Conservation (phyloP, 768 basidiomycete genomes). For the Lactifluus subvellereus region DNA sequence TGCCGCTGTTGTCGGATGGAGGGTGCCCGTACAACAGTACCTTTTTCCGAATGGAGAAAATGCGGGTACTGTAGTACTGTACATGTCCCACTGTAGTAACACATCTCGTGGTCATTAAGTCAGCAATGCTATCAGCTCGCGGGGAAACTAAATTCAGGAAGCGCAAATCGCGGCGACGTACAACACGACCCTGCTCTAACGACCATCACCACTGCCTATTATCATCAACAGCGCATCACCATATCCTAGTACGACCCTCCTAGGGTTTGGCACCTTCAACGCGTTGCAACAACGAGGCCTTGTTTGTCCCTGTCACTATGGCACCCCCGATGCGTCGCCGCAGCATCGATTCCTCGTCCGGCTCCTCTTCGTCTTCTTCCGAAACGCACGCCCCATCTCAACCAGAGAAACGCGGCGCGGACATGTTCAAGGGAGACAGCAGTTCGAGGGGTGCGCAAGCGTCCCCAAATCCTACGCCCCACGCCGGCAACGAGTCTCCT, state of each 20-base stretch:
- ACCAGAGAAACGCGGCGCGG: neutral
- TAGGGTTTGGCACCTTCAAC: conserved; percentile 11
- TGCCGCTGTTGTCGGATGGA: neutral
- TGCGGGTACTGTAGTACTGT: neutral
- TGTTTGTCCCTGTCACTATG: neutral
- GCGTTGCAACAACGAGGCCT: conserved; percentile 12
- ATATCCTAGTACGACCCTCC: conserved; percentile 13
- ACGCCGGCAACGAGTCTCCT: neutral
- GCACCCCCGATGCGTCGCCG: conserved; percentile 17
- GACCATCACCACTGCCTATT: neutral
- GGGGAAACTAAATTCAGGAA: neutral
- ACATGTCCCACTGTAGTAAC: neutral
- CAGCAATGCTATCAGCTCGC: neutral
- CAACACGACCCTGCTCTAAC: neutral
- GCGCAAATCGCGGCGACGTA: neutral
- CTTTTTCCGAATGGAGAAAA: neutral
- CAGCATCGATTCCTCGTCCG: conserved; percentile 21
- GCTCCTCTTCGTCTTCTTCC: neutral
- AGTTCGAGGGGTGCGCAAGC: neutral
- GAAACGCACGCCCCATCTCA: neutral
- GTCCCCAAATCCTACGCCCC: neutral
- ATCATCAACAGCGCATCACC: neutral
- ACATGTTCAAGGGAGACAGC: neutral
- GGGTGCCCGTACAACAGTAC: neutral
- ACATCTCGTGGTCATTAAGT: neutral